Base-by-base conservation (phyloP, 2,329 filamentous ascomycete species). In the Colletotrichum navitas region DNA sequence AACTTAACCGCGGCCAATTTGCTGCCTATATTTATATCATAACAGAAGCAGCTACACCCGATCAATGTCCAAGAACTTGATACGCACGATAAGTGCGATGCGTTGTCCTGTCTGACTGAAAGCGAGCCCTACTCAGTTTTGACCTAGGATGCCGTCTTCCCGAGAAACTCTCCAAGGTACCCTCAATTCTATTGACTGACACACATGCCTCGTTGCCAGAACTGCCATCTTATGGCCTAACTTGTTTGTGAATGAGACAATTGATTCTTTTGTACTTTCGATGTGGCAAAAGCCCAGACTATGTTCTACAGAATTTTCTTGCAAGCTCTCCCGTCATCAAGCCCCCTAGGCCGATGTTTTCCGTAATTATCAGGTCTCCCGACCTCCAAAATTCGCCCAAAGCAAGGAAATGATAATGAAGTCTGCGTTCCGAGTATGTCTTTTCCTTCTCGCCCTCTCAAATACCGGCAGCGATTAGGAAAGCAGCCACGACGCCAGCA, bases 381-480 rank as follows among this genome's bases (percentile, higher is more conserved):
- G 47, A 51, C 65, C 66, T 49, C 69, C 65, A 72, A 72, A 72
- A 69, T 64, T 72, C 21, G 56, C 36, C 60, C 55, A 61, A 71
- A 66, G 54, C 52, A 56, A 68, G 32, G 32, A 66, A 61, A 71
- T 16, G 21, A 55, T 45, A n/a, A 24, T 43, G 26, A 3, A 1
- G 16, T 1, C 18, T 8, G 24, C 16, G 8, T 58, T 21, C 26
- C 32, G 32, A 29, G 7, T 26, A 16, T 21, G 2, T 47, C 14
- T 10, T 12, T 43, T 14, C 24, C 51, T 24, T 59, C 5, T 21
- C 26, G 3, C 1, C 1, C 3, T 12, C 3, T 66, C 36, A 71
- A 14, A 72, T 39, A 2, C 51, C 56, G 10, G 59, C 60, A 41
- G 67, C 61, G 1, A 71, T 21, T 26, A 71, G n/a, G 3, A 56